Base-by-base conservation (phyloP, 768 basidiomycete species). In the Kwoniella heveanensis region DNA sequence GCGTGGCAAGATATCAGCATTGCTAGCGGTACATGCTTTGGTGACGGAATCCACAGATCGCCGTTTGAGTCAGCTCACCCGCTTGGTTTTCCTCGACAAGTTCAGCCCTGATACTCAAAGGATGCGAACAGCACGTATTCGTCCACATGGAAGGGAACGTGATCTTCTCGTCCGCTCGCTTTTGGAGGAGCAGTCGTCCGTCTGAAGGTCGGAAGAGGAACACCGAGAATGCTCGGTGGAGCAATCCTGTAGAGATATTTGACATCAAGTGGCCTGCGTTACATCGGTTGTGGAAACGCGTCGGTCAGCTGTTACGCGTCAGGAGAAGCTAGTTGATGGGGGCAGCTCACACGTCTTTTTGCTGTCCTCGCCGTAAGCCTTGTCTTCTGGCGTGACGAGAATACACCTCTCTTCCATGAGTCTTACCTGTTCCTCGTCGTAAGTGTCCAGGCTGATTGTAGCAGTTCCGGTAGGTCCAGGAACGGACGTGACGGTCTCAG, bases 101-200 rank as follows among this genome's bases (percentile, higher is more conserved):
- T 81, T 98, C 96, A 71, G 91, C 88, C 30, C 64, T 71, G 56
- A 78, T 78, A 44, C 74, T 76, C 54, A 99, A 84, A 19, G 95
- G 95, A 77, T 99, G 95, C 24, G 91, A 93, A 82, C 95, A 99
- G 79, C 96, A 99, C 8, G 96, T 98, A 81, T 99, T 99, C 30
- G 96, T 99, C 96, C 96, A 99, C 93, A 97, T 93, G 72, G 91
- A 85, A 5, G 96, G 96, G 83, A 99, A 99, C 7, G 96, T 99
- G 77, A 99, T 99, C 84, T 99, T 99, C 83, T 95, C 93, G n/a
- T 88, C 84, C 21, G 96, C 96, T 37, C 96, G 87, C 80, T 92
- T 92, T 79, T 99, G 96, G 49, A 99, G 85, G 26, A 99, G 84
- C 19, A 99, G 85, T 80, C 88, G 90, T 50, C 96, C 96, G 79